Percentiles rank a stretch among this genome's conserved stretches.
Conservation (phyloP, 768 basidiomycete genomes). For the Termitomyces titanicus region DNA sequence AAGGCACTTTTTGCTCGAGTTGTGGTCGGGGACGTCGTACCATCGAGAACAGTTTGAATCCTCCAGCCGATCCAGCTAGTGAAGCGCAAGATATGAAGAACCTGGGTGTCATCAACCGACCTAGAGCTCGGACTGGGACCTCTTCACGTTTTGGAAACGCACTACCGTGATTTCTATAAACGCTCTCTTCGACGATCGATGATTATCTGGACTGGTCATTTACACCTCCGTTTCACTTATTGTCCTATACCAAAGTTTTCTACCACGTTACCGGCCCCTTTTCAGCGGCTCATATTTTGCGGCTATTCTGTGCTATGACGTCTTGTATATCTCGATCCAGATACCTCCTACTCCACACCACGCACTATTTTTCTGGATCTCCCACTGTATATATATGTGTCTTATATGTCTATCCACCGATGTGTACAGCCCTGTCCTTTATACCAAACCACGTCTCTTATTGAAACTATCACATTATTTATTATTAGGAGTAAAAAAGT, state of each 20-base stretch:
- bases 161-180: constrained; percentile 25
- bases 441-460: background rate
- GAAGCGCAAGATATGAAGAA: constrained; percentile 21
- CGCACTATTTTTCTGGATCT: constrained; percentile 9
- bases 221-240: constrained; percentile 13
- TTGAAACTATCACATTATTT: background rate
- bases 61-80: background rate
- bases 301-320: background rate
- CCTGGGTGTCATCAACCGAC: constrained; percentile 52
- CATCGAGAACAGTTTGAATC: background rate
- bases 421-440: background rate
- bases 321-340: background rate
- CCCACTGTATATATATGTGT: constrained; percentile 2
- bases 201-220: constrained; percentile 1
- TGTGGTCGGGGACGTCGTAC: constrained; percentile 52
- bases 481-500: background rate
- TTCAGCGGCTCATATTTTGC: constrained; percentile 2
- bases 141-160: constrained; percentile 58
- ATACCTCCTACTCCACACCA: constrained; percentile 7
- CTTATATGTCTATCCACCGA: background rate
- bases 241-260: constrained; percentile 14
- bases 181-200: background rate
- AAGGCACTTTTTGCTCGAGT: constrained; percentile 45
- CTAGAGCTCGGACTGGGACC: constrained; percentile 65
- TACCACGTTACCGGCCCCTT: constrained; percentile 12